phyloP scores from a whole-genome alignment of 352 stramenopile genomes.

The Phytopythium aichiense region DNA sequence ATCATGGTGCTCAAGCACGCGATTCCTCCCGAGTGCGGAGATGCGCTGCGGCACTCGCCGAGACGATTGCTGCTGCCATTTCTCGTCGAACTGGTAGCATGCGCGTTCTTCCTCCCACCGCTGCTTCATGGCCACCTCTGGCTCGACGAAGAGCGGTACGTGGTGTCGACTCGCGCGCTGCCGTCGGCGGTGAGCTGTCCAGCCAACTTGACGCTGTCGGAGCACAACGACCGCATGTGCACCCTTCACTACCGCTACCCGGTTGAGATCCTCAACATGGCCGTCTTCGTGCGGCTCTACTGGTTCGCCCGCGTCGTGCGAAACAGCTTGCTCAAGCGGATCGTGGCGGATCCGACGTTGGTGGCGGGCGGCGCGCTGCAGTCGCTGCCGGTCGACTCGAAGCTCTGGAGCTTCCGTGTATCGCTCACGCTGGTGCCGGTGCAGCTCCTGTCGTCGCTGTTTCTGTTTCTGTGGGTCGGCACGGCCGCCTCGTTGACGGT shows the following conservation, averaged over 20 bases:
- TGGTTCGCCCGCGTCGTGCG: conserved; percentile 52
- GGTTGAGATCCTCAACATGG: conserved; percentile 58
- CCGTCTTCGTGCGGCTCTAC: conserved; percentile 55
- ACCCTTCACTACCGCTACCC: conserved; percentile 48
- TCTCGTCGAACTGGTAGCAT: conserved; percentile 37
- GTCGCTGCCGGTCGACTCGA: conserved; percentile 33
- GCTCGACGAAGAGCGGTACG: conserved; percentile 46
- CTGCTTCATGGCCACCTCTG: conserved; percentile 40
- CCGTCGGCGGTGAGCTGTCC: conserved; percentile 19
- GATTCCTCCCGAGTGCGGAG: conserved; percentile 19
- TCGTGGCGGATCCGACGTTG: conserved; percentile 26
- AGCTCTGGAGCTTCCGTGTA: conserved; percentile 56
- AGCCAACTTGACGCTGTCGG: conserved; percentile 19
- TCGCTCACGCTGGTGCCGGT: conserved; percentile 35
- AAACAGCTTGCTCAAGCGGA: conserved; percentile 37
- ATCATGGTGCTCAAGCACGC: conserved; percentile 49
- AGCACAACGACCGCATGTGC: conserved; percentile 19
- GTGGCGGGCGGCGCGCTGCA: conserved; percentile 19
- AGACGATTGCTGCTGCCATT: conserved; percentile 36
- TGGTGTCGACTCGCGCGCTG: conserved; percentile 13
- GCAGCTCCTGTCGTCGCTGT: conserved; percentile 37
- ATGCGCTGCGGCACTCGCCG: conserved; percentile 16
- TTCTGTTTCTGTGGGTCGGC: conserved; percentile 40
- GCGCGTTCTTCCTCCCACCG: conserved; percentile 37
- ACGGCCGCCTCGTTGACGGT: conserved; percentile 50